Base-by-base conservation (phyloP, 148 eudicot species). In the Silene conica region DNA sequence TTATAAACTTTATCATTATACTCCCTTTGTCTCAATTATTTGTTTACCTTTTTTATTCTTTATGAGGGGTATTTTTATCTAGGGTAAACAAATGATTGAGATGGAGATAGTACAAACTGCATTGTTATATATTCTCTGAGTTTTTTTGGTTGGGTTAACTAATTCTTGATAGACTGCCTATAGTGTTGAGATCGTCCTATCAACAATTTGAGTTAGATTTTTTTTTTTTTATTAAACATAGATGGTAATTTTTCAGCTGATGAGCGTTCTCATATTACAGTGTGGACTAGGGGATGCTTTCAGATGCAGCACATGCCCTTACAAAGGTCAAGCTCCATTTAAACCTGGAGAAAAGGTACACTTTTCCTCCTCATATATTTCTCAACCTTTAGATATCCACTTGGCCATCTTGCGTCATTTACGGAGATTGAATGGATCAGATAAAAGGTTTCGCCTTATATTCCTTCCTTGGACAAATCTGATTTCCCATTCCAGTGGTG, bases 231-330 rank as follows among this genome's bases (percentile, higher is more conserved):
- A 26, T 38, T 38, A 38, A 38, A 38, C 2, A 38, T 5, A 38
- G 7, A 0, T 23, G 6, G 57, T 22, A 8, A 69, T 23, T 2
- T 70, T 58, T 65, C 20, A 18, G 8, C 28, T 58, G 46, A 67
- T 50, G 41, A 11, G 13, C 56, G 26, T 63, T 65, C 18, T 66
- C 38, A 48, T 38, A 56, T 61, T 59, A 25, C 88, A 92, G 92
- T 95, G 98, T 80, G 97, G 96, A 70, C 84, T 92, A 8, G 98
- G 97, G 73, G 97, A 95, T 87, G 98, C 98, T 56, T 95, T 95
- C 74, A 80, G 98, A 75, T 95, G 98, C 73, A 57, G 89, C 79
- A 85, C 96, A 69, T 92, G 97, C 76, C 98, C 98, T 73, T 95
- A 92, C 80, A 95, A 83, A 81, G 98, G 98, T 78, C 92, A 92